Percentiles rank a stretch among this genome's conserved stretches.
These are phyloP conservation scores for Yamadazyma blattariae DNA, from an alignment of 1,139 yeast genomes.

Conservation along the genomic window DNA sequence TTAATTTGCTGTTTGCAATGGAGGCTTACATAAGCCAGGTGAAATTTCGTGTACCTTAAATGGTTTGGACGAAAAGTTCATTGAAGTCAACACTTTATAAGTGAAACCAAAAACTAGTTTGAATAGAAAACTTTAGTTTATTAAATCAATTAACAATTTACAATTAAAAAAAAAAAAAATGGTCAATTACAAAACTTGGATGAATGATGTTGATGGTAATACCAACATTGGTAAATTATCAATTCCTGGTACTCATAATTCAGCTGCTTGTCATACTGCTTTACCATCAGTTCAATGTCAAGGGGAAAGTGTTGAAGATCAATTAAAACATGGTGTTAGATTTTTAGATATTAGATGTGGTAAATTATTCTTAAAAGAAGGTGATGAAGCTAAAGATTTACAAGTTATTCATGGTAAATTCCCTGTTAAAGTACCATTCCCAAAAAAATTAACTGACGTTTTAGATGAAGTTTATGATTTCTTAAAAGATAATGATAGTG, in stretches of 20 bases:
- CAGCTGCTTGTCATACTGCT: slow-evolving; percentile 74
- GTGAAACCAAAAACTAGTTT: too few species aligned
- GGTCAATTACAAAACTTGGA: slow-evolving; percentile 53
- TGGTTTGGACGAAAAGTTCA: background rate
- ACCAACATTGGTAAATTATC: slow-evolving; percentile 52
- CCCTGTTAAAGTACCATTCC: slow-evolving; percentile 64
- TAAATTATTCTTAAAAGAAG: slow-evolving; percentile 50
- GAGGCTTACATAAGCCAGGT: background rate
- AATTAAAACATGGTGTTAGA: slow-evolving; percentile 69
- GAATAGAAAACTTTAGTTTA: too few species aligned
- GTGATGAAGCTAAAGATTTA: slow-evolving; percentile 50
- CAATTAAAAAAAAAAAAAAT: too few species aligned
- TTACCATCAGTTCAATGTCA: slow-evolving; percentile 81
- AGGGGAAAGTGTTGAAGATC: slow-evolving; percentile 57
- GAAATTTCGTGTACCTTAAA: background rate
- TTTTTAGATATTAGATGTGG: slow-evolving; percentile 71
- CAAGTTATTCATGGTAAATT: slow-evolving; percentile 76
- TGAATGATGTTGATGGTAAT: slow-evolving; percentile 52
- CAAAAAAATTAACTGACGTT: slow-evolving; percentile 46
- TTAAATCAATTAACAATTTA: too few species aligned
- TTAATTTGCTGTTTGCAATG: too few species aligned
- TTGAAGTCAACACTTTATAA: too few species aligned
- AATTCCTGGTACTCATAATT: slow-evolving; percentile 79
- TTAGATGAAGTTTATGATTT: slow-evolving; percentile 61
- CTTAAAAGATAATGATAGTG: slow-evolving; percentile 50